These are phyloP conservation scores for Balansia obtecta DNA, from an alignment of 2,329 filamentous ascomycete species.

Conservation along the genomic window DNA sequence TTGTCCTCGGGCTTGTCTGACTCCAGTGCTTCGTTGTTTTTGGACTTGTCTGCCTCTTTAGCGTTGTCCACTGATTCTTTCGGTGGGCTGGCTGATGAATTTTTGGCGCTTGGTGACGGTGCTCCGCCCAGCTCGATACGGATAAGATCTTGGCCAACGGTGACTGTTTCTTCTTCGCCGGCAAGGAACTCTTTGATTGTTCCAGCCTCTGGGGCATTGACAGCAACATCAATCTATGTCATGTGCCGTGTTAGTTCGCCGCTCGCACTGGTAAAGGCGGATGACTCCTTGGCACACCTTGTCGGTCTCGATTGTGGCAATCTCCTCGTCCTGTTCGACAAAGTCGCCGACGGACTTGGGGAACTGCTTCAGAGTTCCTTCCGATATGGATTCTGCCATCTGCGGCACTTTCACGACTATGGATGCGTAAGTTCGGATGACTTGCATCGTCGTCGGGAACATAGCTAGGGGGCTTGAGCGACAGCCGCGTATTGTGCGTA, in stretches of 20 bases:
- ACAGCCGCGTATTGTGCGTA: conserved; percentile 22
- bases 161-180: conserved; percentile 89
- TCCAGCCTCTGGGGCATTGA: conserved; percentile 86
- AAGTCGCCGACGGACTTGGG: conserved; percentile 85
- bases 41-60: not conserved
- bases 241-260: not conserved
- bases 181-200: conserved; percentile 86
- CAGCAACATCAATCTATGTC: conserved; percentile 79
- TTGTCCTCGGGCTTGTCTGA: conserved; percentile 10
- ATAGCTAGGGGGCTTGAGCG: conserved; percentile 18
- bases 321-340: conserved; percentile 92
- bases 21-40: not conserved
- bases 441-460: conserved; percentile 40
- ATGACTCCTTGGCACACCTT: conserved; percentile 49
- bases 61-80: conserved; percentile 17
- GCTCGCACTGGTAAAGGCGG: not conserved
- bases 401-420: conserved; percentile 84
- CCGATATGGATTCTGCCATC: conserved; percentile 98
- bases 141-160: conserved; percentile 82
- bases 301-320: conserved; percentile 97
- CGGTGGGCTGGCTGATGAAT: conserved; percentile 18
- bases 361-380: conserved; percentile 94
- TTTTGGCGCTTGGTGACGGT: conserved; percentile 21
- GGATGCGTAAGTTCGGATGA: conserved; percentile 58
- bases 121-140: conserved; percentile 70